These are phyloP conservation scores for Diutina scorzettiae DNA, from an alignment of 1,139 yeast genomes.

Conservation along the genomic window DNA sequence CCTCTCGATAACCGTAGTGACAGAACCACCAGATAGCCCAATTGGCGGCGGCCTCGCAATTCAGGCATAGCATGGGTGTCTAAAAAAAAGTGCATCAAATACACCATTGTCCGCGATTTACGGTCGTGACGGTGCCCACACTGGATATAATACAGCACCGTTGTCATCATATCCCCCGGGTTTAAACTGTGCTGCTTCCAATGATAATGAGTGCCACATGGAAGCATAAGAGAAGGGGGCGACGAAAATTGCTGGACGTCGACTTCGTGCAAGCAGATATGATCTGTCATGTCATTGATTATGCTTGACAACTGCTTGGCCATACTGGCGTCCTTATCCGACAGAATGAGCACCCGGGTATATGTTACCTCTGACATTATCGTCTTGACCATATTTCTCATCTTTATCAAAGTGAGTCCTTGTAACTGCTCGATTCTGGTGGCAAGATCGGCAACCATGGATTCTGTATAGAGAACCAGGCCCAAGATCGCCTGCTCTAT, in stretches of 20 bases:
- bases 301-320: background rate
- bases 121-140: conserved; percentile 33
- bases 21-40: conserved; percentile 37
- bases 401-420: conserved; percentile 16
- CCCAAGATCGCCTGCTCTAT: conserved; percentile 34
- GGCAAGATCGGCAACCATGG: conserved; percentile 36
- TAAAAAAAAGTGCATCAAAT: conserved; percentile 32
- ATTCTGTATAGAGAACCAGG: conserved; percentile 39
- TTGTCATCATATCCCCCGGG: conserved; percentile 34
- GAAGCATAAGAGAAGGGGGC: background rate
- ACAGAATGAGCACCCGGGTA: conserved; percentile 39
- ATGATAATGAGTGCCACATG: conserved; percentile 12
- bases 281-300: background rate
- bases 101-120: conserved; percentile 24
- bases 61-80: conserved; percentile 28
- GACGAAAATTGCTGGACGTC: background rate
- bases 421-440: conserved; percentile 27
- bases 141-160: conserved; percentile 42
- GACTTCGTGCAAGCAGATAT: conserved; percentile 7
- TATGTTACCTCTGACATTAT: conserved; percentile 17
- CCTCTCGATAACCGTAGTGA: conserved; percentile 40
- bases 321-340: conserved; percentile 9
- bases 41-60: conserved; percentile 38
- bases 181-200: conserved; percentile 24
- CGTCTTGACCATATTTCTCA: background rate